Percentiles rank a stretch among this genome's conserved stretches.
Conservation (phyloP, 345 rosid genomes). For the Salix dunnii region DNA sequence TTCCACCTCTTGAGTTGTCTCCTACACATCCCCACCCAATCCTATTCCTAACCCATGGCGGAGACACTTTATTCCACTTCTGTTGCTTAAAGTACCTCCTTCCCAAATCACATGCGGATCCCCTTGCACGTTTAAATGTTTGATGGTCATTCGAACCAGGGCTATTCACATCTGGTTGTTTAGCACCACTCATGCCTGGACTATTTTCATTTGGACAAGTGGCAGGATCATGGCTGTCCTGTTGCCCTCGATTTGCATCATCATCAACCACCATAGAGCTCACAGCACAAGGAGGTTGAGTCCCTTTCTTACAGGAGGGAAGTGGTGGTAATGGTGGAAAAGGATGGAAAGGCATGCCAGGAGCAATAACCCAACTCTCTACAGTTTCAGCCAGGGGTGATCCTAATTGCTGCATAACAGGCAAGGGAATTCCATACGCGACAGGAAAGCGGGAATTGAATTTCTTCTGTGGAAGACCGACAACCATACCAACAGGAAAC, state of each 20-base stretch:
- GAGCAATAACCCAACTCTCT: constrained; percentile 69
- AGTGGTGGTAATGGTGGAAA: constrained; percentile 80
- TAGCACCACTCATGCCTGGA: constrained; percentile 31
- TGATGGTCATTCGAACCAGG: constrained; percentile 34
- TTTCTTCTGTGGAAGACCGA: constrained; percentile 53
- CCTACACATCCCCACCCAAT: constrained; percentile 38
- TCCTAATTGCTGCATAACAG: constrained; percentile 58
- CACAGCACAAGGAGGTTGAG: constrained; percentile 23
- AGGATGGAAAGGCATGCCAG: constrained; percentile 80
- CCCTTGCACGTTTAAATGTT: constrained; percentile 46
- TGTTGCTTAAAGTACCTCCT: constrained; percentile 77
- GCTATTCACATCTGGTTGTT: constrained; percentile 29
- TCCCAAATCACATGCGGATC: constrained; percentile 54
- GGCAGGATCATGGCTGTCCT: constrained; percentile 12
- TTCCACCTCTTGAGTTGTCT: constrained; percentile 25
- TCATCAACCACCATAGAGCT: constrained; percentile 17
- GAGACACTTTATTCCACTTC: constrained; percentile 55
- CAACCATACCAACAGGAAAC: constrained; percentile 33
- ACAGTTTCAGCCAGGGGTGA: constrained; percentile 41
- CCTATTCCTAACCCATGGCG: constrained; percentile 52
- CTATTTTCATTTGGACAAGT: constrained; percentile 28
- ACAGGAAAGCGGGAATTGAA: constrained; percentile 61
- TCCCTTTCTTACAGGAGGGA: constrained; percentile 42
- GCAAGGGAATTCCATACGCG: constrained; percentile 81
- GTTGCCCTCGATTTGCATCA: constrained; percentile 15